Conservation (phyloP, 345 rosid species). For the Salix dunnii region DNA sequence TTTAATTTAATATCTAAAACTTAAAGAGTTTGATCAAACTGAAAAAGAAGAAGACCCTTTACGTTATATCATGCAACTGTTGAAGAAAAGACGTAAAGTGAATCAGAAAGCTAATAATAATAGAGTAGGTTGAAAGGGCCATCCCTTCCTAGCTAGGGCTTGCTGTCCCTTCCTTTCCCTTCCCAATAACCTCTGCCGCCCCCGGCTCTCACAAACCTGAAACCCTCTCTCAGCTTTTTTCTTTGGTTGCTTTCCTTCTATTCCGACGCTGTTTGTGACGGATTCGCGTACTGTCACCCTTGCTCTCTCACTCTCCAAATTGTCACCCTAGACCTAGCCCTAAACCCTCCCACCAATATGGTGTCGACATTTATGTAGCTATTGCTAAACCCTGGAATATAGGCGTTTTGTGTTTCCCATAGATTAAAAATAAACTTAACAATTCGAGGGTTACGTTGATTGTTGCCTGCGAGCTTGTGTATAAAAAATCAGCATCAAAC, state of each 20-base stretch:
- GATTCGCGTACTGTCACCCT: conserved; percentile 13
- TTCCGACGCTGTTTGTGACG: conserved; percentile 27
- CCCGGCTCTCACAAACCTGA: neutral
- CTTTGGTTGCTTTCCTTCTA: conserved; percentile 6
- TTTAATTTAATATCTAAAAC: neutral
- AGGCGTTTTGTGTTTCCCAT: no score
- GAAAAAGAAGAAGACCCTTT: conserved; percentile 3
- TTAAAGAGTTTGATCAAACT: no score
- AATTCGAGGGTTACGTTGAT: no score
- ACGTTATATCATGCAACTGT: conserved; percentile 21
- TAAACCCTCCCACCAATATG: neutral
- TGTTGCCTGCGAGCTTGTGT: no score
- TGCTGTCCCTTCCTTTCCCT: neutral
- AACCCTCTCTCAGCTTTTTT: neutral
- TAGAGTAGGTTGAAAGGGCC: neutral
- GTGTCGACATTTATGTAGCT: neutral
- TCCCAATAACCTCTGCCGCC: neutral
- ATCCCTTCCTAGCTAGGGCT: neutral
- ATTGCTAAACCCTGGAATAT: neutral
- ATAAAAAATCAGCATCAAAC: no score
- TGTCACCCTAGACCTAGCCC: neutral
- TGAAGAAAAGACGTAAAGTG: conserved; percentile 23
- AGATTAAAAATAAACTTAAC: no score
- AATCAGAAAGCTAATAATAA: conserved; percentile 6
- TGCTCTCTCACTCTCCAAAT: neutral